Percentiles rank a stretch among this genome's conserved stretches.
Evolutionary conservation across 176 grass and related monocot genomes (phyloP).

Genomic region (Elymus sibiricus): DNA sequence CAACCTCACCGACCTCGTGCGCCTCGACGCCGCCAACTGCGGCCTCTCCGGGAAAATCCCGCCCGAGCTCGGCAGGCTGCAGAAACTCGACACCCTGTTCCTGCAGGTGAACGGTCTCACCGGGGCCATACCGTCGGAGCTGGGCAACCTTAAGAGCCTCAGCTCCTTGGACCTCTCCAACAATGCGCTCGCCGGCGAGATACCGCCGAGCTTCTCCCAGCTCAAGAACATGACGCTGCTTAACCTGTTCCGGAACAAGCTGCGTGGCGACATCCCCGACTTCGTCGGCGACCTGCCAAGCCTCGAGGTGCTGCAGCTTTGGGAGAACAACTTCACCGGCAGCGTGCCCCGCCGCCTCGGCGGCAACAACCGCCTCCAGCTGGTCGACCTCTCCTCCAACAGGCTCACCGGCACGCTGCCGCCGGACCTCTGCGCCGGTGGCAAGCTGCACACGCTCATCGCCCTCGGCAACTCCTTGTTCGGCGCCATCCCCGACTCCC

Average conservation of each 20-base stretch:
- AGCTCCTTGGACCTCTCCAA: constrained; percentile 61
- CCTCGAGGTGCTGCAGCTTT: constrained; percentile 97
- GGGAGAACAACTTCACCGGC: constrained; percentile 99
- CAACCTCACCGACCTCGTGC: constrained; percentile 55
- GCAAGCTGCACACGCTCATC: constrained; percentile 59
- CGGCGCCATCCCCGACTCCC: constrained; percentile 52
- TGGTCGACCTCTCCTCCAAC: constrained; percentile 70
- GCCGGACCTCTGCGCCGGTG: constrained; percentile 53
- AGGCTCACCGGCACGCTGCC: constrained; percentile 70
- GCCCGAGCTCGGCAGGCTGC: constrained; percentile 55
- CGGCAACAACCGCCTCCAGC: constrained; percentile 52
- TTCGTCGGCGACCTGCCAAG: constrained; percentile 80
- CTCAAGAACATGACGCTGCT: constrained; percentile 81
- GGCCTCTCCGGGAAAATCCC: constrained; percentile 68
- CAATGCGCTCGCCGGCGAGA: constrained; percentile 73
- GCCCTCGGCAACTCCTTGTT: constrained; percentile 74
- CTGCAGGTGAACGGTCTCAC: constrained; percentile 68
- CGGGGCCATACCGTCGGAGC: constrained; percentile 52
- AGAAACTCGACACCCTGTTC: constrained; percentile 55
- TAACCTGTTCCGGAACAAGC: constrained; percentile 72
- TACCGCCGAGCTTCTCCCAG: constrained; percentile 68
- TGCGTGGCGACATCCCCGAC: constrained; percentile 64
- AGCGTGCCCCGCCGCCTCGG: constrained; percentile 67
- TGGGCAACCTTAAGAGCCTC: constrained; percentile 48
- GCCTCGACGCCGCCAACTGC: constrained; percentile 57